phyloP scores from a whole-genome alignment of 306 rosid genomes.

The Pachyrhizus erosus region DNA sequence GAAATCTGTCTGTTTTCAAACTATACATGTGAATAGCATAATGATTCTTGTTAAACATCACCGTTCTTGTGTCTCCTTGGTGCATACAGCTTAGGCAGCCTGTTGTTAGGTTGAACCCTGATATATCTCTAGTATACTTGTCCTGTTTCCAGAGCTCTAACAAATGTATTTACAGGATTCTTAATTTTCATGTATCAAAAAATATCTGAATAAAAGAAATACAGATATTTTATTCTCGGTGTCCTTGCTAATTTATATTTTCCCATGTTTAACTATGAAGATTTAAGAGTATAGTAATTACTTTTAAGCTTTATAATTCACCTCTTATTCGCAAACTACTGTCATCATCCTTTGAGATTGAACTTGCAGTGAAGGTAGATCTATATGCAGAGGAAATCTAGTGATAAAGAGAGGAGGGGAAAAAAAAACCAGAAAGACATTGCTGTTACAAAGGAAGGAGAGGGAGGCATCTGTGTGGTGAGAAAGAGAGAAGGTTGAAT shows the following conservation, averaged over 20 bases:
- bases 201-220: background rate
- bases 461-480: background rate
- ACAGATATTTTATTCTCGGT: slow-evolving; percentile 17
- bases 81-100: background rate
- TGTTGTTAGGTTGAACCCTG: slow-evolving; percentile 3
- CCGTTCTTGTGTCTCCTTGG: background rate
- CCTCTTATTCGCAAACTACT: slow-evolving; percentile 7
- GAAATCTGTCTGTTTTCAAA: slow-evolving; percentile 13
- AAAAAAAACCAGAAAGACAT: background rate
- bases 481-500: background rate
- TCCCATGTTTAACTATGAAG: background rate
- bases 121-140: slow-evolving; percentile 15
- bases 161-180: slow-evolving; percentile 12
- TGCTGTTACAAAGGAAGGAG: background rate
- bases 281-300: background rate
- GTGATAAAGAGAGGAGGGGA: background rate
- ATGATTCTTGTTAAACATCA: slow-evolving; percentile 3
- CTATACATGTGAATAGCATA: slow-evolving; percentile 1
- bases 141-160: slow-evolving; percentile 22
- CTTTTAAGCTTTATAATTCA: background rate
- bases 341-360: background rate
- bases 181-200: background rate
- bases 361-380: background rate
- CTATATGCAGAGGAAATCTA: background rate
- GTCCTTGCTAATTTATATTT: background rate